phyloP scores from a whole-genome alignment of 2,329 filamentous ascomycete genomes.

The Colletotrichum sp. region DNA sequence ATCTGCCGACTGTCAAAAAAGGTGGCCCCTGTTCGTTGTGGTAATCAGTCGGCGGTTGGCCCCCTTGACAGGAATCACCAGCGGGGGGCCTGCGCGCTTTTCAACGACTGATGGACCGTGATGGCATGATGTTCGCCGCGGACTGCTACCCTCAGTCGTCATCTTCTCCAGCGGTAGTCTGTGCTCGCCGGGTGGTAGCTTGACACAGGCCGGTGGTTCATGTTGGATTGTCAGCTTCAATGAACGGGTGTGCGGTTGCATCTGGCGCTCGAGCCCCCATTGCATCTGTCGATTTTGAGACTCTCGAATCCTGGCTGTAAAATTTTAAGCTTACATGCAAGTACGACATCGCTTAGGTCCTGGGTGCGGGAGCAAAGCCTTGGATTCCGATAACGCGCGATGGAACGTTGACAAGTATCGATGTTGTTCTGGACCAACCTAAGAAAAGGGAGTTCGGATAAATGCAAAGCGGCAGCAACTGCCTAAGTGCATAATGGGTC shows the following conservation, averaged over 20 bases:
- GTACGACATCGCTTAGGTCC: background rate
- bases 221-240: background rate
- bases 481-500: background rate
- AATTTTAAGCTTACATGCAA: background rate
- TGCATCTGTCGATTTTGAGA: background rate
- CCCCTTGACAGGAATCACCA: background rate
- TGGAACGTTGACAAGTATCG: background rate
- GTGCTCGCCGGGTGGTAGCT: background rate
- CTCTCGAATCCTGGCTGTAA: background rate
- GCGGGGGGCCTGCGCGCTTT: background rate
- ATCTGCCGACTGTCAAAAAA: background rate
- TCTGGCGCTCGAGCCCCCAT: background rate
- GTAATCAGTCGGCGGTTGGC: background rate
- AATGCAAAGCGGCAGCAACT: accelerated
- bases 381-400: background rate
- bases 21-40: too few relatives aligned
- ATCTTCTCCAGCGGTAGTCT: background rate
- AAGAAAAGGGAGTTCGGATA: background rate
- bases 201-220: background rate
- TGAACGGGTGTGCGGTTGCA: background rate
- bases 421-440: background rate
- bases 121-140: background rate
- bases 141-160: background rate
- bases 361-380: background rate
- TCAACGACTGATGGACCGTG: background rate